phyloP scores from a whole-genome alignment of 306 rosid genomes.

The Cucurbita maxima region DNA sequence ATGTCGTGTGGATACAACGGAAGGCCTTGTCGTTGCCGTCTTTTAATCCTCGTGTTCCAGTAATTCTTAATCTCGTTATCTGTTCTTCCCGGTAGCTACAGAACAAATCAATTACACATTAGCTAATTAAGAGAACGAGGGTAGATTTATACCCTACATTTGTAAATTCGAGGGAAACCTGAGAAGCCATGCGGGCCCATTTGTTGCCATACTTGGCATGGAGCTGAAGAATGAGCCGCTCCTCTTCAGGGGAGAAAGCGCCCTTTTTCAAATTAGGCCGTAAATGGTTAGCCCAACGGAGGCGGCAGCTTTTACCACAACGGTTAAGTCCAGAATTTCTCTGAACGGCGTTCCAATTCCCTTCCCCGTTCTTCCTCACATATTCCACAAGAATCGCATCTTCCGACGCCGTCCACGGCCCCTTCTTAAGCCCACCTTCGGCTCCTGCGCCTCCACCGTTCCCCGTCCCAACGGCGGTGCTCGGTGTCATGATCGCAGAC shows the following conservation, averaged over 20 bases:
- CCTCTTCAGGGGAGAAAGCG: constrained; percentile 55
- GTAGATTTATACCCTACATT: too few species aligned
- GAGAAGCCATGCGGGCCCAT: constrained; percentile 97
- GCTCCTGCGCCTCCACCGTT: constrained; percentile 9
- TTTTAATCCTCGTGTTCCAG: constrained; percentile 79
- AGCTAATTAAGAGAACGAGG: too few species aligned
- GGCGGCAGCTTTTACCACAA: constrained; percentile 90
- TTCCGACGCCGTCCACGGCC: constrained; percentile 81
- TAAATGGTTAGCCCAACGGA: constrained; percentile 88
- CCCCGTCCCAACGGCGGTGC: background rate
- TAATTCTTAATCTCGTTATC: constrained; percentile 89
- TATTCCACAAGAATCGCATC: constrained; percentile 60
- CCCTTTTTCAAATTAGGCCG: constrained; percentile 80
- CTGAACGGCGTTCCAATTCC: constrained; percentile 79
- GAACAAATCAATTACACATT: too few species aligned
- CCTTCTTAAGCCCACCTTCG: constrained; percentile 43
- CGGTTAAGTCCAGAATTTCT: constrained; percentile 54
- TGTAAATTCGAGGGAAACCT: constrained; percentile 18
- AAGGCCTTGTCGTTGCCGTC: constrained; percentile 64
- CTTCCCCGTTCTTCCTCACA: constrained; percentile 75
- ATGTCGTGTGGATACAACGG: constrained; percentile 48
- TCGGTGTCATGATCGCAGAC: background rate
- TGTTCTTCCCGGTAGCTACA: constrained; percentile 84
- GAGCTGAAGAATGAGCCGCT: constrained; percentile 58
- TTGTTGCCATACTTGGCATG: constrained; percentile 78